Evolutionary conservation across 2,329 filamentous ascomycete species (phyloP), one percentile per base, ranked within the genome.

Genomic region (Colletotrichum higginsianum): DNA sequence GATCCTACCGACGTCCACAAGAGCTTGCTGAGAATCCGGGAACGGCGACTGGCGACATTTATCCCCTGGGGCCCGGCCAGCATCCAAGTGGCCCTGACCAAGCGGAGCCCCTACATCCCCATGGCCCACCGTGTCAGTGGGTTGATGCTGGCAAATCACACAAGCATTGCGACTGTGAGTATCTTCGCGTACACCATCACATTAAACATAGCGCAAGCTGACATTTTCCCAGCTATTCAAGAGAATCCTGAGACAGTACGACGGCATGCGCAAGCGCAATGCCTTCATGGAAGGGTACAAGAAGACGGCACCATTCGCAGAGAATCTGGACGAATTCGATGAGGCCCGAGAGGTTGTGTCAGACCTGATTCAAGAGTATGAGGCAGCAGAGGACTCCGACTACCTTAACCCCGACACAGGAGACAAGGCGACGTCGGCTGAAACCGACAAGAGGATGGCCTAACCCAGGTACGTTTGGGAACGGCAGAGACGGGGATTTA

Each of bases 1-100:
- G 97, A 99, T 80, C 96, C 96, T 11, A 98, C 96, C 3, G 97
- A 99, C 82, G 94, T 99, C 67, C 96, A 99, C 86, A 99, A 99
- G 89, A 98, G 96, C 75, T 86, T 99, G 69, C 90, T 99, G 70
- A 94, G 96, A 75, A 99, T 99, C 79, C 92, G 96, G 61, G 96
- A 99, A 86, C 92, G 96, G 61, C 91, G 94, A 71, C 88, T 99
- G 65, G 97, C 96, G 12, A 97, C 94, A 0, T 99, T 99, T 79
- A 99, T 99, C 74, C 96, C 97, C 12, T 99, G 96, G 96, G 96
- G 96, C 0, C 96, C 96, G 1, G 96, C 96, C 38, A 97, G 94
- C 79, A 99, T 99, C 75, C 96, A 99, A 82, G 96, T 99, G 15
- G 97, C 96, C 3, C 84, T 99, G 73, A 98, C 96, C 2, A 98